Base-by-base conservation (phyloP, 225 moss, liverwort and hornwort species). In the Rhytidiadelphus loreus region DNA sequence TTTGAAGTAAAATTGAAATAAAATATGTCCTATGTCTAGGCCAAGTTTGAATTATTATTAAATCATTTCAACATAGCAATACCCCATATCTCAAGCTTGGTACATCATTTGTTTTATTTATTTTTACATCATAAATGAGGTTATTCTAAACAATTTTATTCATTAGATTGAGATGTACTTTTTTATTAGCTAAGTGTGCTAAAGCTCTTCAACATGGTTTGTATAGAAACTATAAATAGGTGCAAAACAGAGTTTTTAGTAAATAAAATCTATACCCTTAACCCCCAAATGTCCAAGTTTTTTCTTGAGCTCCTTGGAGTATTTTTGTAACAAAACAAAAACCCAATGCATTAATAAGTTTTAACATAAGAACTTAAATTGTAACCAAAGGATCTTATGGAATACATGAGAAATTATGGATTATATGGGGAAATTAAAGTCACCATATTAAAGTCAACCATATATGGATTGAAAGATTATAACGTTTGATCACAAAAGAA, bases 171-270 rank as follows among this genome's bases (percentile, higher is more conserved):
- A 37, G 22, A 37, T 55, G 15, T 16, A 58, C 6, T 39, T 28
- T n/a, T 58, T 39, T 39, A 39, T n/a, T 39, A 8, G 8, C 12
- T 18, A 19, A 8, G 18, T 39, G 2, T 57, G 1, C 0, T 3
- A 16, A 80, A 59, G 5, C 2, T 10, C 3, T 58, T 80, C 41
- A 19, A 41, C 2, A 26, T 57, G 57, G 3, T 8, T 28, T 18
- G 2, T 41, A 41, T 20, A 12, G 28, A 58, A 39, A 12, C 19
- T 59, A 80, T 39, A 6, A 39, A 59, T 28, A 41, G 5, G 3
- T 12, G 8, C 3, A 19, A 28, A 80, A 32, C 0, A 2, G 1
- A n/a, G 1, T 16, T 16, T 78, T 55, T 16, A 25, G 17, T 17
- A 80, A 41, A 80, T 37, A 77, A 37, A 32, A 29, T 17, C 26